Evolutionary conservation across 768 basidiomycete genomes (phyloP), one percentile per base, ranked within the genome.

Genomic region (Trametes maxima): DNA sequence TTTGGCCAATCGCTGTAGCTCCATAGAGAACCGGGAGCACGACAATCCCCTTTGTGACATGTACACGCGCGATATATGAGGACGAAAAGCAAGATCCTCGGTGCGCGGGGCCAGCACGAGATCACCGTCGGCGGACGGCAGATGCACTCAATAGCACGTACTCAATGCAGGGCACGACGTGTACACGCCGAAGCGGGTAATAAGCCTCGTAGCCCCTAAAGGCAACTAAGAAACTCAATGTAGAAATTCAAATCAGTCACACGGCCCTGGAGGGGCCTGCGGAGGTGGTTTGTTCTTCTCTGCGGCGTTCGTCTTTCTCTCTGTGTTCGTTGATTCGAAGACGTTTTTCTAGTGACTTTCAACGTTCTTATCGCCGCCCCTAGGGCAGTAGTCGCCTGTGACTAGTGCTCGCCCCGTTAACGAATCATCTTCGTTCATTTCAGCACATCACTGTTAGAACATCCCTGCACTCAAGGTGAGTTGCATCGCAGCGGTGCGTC

Each of bases 161-260:
- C 24, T 56, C 39, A 33, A 55, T 61, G 24, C 42, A 35, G 14
- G 2, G 28, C 7, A 7, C 10, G 33, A 25, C 54, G 47, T 50
- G 54, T 39, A 55, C 40, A 21, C 54, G 25, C n/a, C 47, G 54
- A 48, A 55, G 54, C 54, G 10, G 8, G 54, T 44, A 36, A 11
- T 11, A 25, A 40, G 33, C 53, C 37, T 37, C 51, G 24, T 55
- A 55, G 22, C 48, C 54, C 6, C 2, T 44, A 61, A 56, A 55
- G 60, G 54, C 42, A 55, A 61, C 40, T 25, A 61, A 61, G 60
- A 56, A 61, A 37, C 54, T 61, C 21, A n/a, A 56, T 50, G 48
- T 25, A 47, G 60, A 54, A 56, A 44, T 55, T 35, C 42, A 35
- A 40, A 40, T 43, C 21, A 50, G 36, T 3, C 14, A 36, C 21